These are phyloP conservation scores for Pestalotiopsis sp. DNA, from an alignment of 2,329 filamentous ascomycete genomes.

Conservation along the genomic window DNA sequence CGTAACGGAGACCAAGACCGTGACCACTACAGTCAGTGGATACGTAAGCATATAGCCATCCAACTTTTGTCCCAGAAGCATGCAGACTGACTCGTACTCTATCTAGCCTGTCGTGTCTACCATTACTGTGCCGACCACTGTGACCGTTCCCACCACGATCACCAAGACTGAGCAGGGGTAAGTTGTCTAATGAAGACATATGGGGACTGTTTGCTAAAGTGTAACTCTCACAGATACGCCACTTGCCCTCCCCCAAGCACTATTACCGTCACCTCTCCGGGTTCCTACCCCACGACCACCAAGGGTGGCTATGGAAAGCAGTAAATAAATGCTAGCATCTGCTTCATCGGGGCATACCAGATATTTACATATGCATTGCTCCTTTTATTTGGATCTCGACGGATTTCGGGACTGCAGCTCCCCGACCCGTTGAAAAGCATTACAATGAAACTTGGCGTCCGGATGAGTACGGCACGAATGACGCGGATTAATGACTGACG, in stretches of 20 bases:
- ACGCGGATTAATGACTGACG: neutral
- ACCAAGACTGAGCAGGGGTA: neutral
- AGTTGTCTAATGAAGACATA: neutral
- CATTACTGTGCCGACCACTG: neutral
- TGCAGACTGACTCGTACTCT: neutral
- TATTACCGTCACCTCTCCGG: neutral
- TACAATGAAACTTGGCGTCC: neutral
- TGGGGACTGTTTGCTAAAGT: neutral
- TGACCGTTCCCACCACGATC: neutral
- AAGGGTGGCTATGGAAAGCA: neutral
- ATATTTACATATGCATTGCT: neutral
- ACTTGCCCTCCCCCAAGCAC: slow-evolving; percentile 2
- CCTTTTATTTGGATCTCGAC: neutral
- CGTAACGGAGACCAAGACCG: slow-evolving; percentile 1
- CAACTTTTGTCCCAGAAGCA: neutral
- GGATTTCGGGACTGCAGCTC: neutral
- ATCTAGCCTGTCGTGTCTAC: neutral
- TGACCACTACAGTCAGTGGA: neutral
- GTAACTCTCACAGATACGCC: neutral
- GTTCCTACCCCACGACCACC: slow-evolving; percentile 1
- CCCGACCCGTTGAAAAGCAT: neutral
- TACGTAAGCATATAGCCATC: neutral
- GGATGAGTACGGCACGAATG: no score
- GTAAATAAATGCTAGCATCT: neutral
- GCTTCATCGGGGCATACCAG: neutral